These are phyloP conservation scores for Yarrowia osloensis DNA, from an alignment of 805 yeast species.

Conservation along the genomic window DNA sequence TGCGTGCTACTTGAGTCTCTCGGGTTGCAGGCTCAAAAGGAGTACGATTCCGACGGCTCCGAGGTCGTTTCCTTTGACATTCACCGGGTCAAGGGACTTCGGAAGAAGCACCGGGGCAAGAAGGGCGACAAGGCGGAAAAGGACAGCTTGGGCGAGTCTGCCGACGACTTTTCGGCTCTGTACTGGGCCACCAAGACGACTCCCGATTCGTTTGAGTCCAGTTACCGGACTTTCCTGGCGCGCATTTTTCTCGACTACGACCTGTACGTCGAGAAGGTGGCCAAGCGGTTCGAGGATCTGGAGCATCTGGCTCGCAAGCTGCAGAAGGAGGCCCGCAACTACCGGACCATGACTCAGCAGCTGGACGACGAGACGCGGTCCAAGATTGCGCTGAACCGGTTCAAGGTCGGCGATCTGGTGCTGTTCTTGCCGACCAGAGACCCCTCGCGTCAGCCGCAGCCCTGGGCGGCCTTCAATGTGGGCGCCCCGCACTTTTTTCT, in stretches of 20 bases:
- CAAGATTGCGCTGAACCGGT: constrained; percentile 67
- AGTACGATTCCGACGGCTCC: constrained; percentile 46
- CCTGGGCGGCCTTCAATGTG: constrained; percentile 95
- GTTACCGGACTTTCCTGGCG: constrained; percentile 37
- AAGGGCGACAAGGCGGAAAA: constrained; percentile 1
- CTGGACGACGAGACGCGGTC: constrained; percentile 44
- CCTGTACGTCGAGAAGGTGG: constrained; percentile 50
- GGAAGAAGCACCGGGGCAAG: constrained; percentile 25
- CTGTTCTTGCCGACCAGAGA: constrained; percentile 78
- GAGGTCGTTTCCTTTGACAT: constrained; percentile 45
- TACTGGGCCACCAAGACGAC: constrained; percentile 52
- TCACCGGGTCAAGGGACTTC: constrained; percentile 73
- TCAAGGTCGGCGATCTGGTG: constrained; percentile 74
- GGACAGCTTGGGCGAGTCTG: constrained; percentile 13
- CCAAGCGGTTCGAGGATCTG: constrained; percentile 82
- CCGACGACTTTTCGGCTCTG: constrained; percentile 37
- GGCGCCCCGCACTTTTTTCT: constrained; percentile 85
- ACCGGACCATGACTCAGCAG: constrained; percentile 44
- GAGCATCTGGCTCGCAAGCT: constrained; percentile 85
- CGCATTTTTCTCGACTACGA: constrained; percentile 46
- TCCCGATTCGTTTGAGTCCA: background rate
- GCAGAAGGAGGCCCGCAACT: constrained; percentile 66
- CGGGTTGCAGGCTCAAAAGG: constrained; percentile 51
- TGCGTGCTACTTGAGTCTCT: constrained; percentile 69
- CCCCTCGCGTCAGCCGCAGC: constrained; percentile 47